A percentile compares a stretch with the other conserved stretches of the same genome.
phyloP scores from a whole-genome alignment of 805 yeast genomes.

The Wickerhamomyces ciferrii region DNA sequence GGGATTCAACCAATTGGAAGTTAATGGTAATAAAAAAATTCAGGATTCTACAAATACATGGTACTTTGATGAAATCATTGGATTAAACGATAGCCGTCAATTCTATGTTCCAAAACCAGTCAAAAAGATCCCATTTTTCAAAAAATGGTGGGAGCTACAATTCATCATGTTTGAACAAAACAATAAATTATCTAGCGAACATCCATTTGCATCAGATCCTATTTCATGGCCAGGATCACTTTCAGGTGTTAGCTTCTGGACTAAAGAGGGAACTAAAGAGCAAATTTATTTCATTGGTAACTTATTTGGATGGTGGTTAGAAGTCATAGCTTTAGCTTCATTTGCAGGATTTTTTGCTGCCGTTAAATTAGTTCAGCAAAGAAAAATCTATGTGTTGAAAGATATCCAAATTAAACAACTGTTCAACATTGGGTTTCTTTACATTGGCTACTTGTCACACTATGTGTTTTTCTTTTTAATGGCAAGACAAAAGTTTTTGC shows the following conservation, averaged over 20 bases:
- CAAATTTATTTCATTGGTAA: conserved; percentile 93
- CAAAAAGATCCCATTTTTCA: conserved; percentile 63
- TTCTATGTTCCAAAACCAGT: conserved; percentile 60
- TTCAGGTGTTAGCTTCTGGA: conserved; percentile 97
- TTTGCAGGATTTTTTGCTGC: conserved; percentile 62
- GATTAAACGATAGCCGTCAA: conserved; percentile 58
- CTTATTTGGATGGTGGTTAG: conserved; percentile 86
- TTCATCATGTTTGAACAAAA: conserved; percentile 86
- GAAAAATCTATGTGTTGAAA: conserved; percentile 55
- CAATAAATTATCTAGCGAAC: conserved; percentile 79
- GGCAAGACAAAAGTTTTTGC: conserved; percentile 90
- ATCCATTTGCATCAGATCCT: conserved; percentile 95
- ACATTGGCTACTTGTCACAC: conserved; percentile 84
- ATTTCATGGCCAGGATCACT: conserved; percentile 85
- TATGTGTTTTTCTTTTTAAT: conserved; percentile 87
- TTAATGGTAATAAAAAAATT: conserved; percentile 87
- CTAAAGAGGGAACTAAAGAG: conserved; percentile 52
- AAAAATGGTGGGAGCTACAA: conserved; percentile 89
- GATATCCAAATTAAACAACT: conserved; percentile 63
- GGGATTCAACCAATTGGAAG: conserved; percentile 90
- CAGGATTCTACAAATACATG: conserved; percentile 66
- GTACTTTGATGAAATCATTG: conserved; percentile 67
- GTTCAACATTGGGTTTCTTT: conserved; percentile 80
- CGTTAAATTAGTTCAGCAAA: conserved; percentile 74
- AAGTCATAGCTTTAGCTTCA: conserved; percentile 56